Percentiles rank a stretch among this genome's conserved stretches.
These are phyloP conservation scores for Fragaria ananassa DNA, from an alignment of 306 rosid species.

Conservation along the genomic window DNA sequence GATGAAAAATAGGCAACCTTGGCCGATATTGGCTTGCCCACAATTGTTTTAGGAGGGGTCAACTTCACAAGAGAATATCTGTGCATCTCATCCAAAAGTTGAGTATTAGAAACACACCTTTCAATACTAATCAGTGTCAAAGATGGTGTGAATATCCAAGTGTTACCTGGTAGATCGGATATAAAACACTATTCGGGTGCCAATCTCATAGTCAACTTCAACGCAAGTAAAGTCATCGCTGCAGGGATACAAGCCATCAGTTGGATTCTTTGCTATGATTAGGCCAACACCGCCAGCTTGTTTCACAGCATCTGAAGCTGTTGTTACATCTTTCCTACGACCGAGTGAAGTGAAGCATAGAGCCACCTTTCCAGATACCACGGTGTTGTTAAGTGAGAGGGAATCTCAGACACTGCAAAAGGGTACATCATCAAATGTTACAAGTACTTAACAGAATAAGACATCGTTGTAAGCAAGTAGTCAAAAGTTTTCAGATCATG, in stretches of 20 bases:
- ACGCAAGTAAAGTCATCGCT: conserved; percentile 31
- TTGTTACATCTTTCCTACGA: background rate
- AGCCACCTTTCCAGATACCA: conserved; percentile 33
- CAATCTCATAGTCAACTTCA: conserved; percentile 38
- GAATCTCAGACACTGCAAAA: conserved; percentile 31
- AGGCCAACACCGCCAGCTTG: conserved; percentile 38
- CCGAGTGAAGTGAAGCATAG: conserved; percentile 35
- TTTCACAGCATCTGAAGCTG: conserved; percentile 18
- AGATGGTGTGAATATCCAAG: background rate
- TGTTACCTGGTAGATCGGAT: conserved; percentile 42
- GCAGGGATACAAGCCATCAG: conserved; percentile 8
- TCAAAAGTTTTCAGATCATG: background rate
- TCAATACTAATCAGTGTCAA: no score
- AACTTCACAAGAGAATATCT: conserved; percentile 38
- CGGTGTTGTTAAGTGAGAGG: conserved; percentile 24
- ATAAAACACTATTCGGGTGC: conserved; percentile 38
- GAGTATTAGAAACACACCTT: background rate
- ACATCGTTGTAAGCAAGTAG: background rate
- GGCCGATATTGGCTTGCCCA: conserved; percentile 41
- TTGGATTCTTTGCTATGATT: conserved; percentile 32
- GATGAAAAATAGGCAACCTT: conserved; percentile 41
- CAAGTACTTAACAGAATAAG: background rate
- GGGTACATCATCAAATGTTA: background rate
- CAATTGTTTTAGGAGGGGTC: conserved; percentile 34
- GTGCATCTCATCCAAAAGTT: background rate